Conservation (phyloP, 805 yeast species). For the Lachancea meyersii region DNA sequence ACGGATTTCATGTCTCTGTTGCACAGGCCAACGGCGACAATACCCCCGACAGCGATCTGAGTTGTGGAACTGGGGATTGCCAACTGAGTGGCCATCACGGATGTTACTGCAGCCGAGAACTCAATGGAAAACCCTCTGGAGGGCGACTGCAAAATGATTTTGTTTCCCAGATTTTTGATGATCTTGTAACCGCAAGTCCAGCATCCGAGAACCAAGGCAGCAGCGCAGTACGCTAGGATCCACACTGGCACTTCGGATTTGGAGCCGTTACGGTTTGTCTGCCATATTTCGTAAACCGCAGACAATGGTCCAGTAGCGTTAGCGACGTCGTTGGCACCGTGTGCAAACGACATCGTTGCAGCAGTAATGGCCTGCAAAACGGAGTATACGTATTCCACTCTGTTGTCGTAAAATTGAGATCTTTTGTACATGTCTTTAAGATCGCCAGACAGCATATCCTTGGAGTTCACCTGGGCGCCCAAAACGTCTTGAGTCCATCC, state of each 20-base stretch:
- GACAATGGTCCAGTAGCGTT: constrained; percentile 74
- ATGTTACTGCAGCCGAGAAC: constrained; percentile 70
- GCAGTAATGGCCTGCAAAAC: constrained; percentile 68
- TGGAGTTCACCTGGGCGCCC: constrained; percentile 37
- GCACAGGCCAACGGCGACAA: constrained; percentile 69
- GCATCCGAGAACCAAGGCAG: constrained; percentile 56
- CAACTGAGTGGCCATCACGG: constrained; percentile 68
- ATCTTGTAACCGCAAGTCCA: constrained; percentile 70
- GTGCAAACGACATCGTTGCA: constrained; percentile 74
- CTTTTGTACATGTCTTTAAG: constrained; percentile 46
- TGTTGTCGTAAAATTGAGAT: constrained; percentile 64
- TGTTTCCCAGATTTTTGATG: constrained; percentile 67
- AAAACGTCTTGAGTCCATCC: constrained; percentile 66
- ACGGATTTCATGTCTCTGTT: constrained; percentile 56
- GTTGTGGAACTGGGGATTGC: constrained; percentile 72
- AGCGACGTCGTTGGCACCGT: constrained; percentile 74
- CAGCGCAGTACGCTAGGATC: constrained; percentile 65
- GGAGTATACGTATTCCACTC: constrained; percentile 61
- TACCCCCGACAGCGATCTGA: constrained; percentile 73
- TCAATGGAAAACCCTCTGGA: constrained; percentile 73
- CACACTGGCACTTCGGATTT: constrained; percentile 63
- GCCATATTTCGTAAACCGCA: constrained; percentile 59
- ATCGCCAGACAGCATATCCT: constrained; percentile 40
- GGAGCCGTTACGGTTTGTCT: constrained; percentile 36
- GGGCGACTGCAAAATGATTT: constrained; percentile 68